Conservation (phyloP, 192 early-diverging fungal species). For the Diversispora epigaea region DNA sequence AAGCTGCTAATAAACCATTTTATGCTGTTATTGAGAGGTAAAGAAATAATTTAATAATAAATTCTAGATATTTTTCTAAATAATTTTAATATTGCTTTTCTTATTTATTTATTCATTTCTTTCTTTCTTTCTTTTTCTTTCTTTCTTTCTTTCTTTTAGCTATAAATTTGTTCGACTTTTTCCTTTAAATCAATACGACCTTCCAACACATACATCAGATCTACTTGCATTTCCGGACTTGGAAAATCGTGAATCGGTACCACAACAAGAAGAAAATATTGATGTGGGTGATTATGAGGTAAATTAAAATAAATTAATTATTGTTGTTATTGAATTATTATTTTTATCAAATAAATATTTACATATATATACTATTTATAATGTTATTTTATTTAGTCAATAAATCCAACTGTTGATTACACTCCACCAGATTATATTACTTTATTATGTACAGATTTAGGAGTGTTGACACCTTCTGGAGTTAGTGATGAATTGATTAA, state of each 20-base stretch:
- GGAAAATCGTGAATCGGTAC: constrained; percentile 29
- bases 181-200: constrained; percentile 93
- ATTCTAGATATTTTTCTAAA: not conserved
- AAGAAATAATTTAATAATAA: constrained; percentile 3
- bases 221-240: constrained; percentile 65
- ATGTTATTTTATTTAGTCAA: constrained; percentile 37
- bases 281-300: constrained; percentile 36
- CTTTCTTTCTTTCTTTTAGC: constrained; percentile 37
- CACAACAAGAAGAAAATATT: constrained; percentile 14
- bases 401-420: constrained; percentile 87
- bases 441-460: constrained; percentile 83
- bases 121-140: not conserved
- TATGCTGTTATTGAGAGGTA: constrained; percentile 94
- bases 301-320: constrained; percentile 5
- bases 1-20: constrained; percentile 90
- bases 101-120: not conserved
- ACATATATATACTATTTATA: not conserved
- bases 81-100: not conserved
- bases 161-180: constrained; percentile 97
- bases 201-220: constrained; percentile 72
- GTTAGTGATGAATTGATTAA: constrained; percentile 87
- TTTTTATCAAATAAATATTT: not conserved
- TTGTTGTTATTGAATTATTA: constrained; percentile 21
- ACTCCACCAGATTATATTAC: constrained; percentile 91
- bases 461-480: constrained; percentile 87